Evolutionary conservation across 208 protist species (phyloP).

Genomic region (Spongospora subterranea): DNA sequence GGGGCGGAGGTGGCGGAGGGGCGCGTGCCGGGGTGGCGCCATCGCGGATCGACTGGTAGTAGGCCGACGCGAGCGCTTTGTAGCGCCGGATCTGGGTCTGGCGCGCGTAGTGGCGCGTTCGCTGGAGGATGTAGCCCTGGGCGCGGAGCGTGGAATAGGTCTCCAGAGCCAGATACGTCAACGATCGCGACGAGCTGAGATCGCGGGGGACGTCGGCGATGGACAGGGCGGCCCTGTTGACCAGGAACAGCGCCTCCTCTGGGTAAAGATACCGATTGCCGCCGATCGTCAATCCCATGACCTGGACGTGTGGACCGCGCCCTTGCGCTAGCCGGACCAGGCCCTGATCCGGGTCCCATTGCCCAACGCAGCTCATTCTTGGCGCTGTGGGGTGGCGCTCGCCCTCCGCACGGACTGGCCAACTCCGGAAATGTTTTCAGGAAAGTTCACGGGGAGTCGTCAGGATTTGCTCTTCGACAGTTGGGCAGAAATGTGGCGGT

Average conservation of each 20-base stretch:
- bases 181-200: not conserved
- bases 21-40: not conserved
- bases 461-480: too few species aligned
- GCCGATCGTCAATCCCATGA: not conserved
- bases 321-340: not conserved
- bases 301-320: not conserved
- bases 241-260: slow-evolving; percentile 27
- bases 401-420: too few species aligned
- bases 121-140: not conserved
- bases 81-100: not conserved
- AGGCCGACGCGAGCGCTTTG: not conserved
- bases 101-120: slow-evolving; percentile 9
- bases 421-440: too few species aligned
- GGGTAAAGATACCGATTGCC: slow-evolving; percentile 8
- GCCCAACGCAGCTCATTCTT: not conserved
- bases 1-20: not conserved
- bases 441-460: too few species aligned
- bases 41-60: not conserved
- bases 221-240: not conserved
- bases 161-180: not conserved
- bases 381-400: too few species aligned
- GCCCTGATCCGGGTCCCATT: not conserved
- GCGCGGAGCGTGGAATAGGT: not conserved
- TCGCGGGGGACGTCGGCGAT: not conserved
- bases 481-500: too few species aligned